phyloP scores from a whole-genome alignment of 2,329 filamentous ascomycete species.

The Rutstroemia sp. region DNA sequence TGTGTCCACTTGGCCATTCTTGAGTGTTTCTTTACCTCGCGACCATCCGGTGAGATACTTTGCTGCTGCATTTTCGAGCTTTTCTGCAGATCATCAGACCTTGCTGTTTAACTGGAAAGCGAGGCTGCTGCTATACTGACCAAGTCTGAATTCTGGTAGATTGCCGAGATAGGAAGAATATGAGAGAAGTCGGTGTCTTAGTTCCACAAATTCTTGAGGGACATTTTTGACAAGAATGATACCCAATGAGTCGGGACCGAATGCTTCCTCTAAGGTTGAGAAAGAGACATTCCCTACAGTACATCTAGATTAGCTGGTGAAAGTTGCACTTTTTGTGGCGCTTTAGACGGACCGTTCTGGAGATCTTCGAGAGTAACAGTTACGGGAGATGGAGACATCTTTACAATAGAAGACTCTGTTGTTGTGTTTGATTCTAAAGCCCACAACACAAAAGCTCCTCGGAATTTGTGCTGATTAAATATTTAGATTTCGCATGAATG shows the following conservation, averaged over 20 bases:
- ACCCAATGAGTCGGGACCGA: slow-evolving; percentile 83
- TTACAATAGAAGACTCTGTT: background rate
- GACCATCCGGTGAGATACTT: slow-evolving; percentile 72
- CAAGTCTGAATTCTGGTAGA: slow-evolving; percentile 62
- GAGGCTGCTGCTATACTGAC: slow-evolving; percentile 37
- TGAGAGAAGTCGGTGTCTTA: slow-evolving; percentile 70
- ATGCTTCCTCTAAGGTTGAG: slow-evolving; percentile 65
- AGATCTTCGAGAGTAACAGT: slow-evolving; percentile 56
- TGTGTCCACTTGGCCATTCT: slow-evolving; percentile 69
- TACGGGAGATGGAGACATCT: slow-evolving; percentile 25
- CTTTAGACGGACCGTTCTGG: slow-evolving; percentile 41
- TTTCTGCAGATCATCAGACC: slow-evolving; percentile 33
- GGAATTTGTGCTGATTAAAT: too few species aligned
- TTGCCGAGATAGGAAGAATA: slow-evolving; percentile 87
- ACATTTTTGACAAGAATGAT: slow-evolving; percentile 91
- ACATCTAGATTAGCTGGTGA: slow-evolving; percentile 10
- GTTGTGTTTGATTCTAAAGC: too few species aligned
- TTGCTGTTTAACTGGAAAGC: background rate
- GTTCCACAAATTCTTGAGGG: slow-evolving; percentile 59
- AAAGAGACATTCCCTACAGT: slow-evolving; percentile 57
- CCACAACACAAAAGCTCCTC: too few species aligned
- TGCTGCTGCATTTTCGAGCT: slow-evolving; percentile 50
- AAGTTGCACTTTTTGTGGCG: background rate
- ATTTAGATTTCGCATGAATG: too few species aligned
- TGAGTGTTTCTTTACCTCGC: slow-evolving; percentile 72